Conservation (phyloP, 768 basidiomycete genomes). For the Leucosporidium yakuticum region DNA sequence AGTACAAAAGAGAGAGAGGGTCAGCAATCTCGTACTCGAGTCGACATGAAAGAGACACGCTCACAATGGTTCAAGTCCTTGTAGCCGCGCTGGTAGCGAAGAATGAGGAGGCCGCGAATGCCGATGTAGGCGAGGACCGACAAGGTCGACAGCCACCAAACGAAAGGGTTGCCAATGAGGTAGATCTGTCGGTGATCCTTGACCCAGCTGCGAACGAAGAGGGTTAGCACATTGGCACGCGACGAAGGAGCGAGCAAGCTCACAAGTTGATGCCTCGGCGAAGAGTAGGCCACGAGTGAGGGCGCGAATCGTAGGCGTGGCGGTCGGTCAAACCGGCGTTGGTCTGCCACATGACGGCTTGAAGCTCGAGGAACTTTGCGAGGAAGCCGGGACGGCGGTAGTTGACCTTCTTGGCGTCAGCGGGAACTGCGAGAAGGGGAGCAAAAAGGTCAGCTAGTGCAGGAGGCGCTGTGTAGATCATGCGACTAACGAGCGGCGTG, state of each 20-base stretch:
- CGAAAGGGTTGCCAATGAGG: conserved; percentile 84
- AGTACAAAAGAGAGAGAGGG: background rate
- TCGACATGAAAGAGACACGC: conserved; percentile 39
- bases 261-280: conserved; percentile 78
- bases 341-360: conserved; percentile 79
- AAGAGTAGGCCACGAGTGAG: conserved; percentile 81
- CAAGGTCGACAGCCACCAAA: conserved; percentile 81
- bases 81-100: conserved; percentile 85
- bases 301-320: conserved; percentile 92
- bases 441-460: background rate
- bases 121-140: conserved; percentile 62
- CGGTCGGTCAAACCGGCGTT: conserved; percentile 93
- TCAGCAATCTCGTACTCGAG: background rate
- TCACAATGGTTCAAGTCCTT: conserved; percentile 86
- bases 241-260: background rate
- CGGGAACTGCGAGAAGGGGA: conserved; percentile 53
- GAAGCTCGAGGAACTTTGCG: conserved; percentile 81
- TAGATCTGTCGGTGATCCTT: conserved; percentile 95
- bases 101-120: conserved; percentile 69
- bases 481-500: conserved; percentile 62
- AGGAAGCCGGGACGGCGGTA: conserved; percentile 86
- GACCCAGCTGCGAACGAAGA: conserved; percentile 75
- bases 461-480: background rate
- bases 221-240: background rate
- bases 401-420: conserved; percentile 73